Base-by-base conservation (phyloP, 805 yeast species). In the Lipomyces mesembrius region DNA sequence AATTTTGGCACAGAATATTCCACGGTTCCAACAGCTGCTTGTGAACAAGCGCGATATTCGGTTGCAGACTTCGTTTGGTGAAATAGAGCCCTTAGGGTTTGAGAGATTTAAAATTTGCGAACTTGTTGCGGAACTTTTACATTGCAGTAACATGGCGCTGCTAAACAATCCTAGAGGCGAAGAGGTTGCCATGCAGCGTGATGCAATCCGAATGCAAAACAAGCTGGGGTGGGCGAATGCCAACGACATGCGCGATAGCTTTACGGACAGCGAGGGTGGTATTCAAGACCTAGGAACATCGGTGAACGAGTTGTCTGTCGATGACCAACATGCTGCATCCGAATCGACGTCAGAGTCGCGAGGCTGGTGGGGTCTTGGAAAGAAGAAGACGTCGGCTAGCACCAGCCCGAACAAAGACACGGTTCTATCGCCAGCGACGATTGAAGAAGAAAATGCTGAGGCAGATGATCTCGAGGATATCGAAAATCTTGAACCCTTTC, bases 111-210 rank as follows among this genome's bases (percentile, higher is more conserved):
- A 92, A 75, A 85, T 95, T 29, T 88, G 97, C 68, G 99, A 95
- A 78, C 81, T 95, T 61, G 86, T 95, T 59, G 99, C 99, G 0
- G 99, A 95, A 75, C 82, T 95, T 53, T 82, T 95, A 64, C 99
- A 95, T 78, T 95, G 99, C 76, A 92, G 97, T n/a, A 95, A 95
- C 79, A 95, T 95, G 98, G 91, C 89, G 0, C 82, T 92, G 22
- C 83, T 95, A 71, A 95, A 94, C 76, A 92, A 93, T 57, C 86
- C 84, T 53, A 83, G 83, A 61, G 92, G 93, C 63, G 88, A 91
- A 77, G 82, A 82, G 37, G 83, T 91, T 56, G 87, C 92, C 29
- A 77, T 79, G 51, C 86, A 88, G 64, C 84, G 97, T 59, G 97
- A 92, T 74, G 77, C 79, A 12, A 85, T 88, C 67, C 83, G 97